A percentile compares a stretch with the other conserved stretches of the same genome.
Conservation (phyloP, 371 early-diverging fungal genomes). For the Dichotomocladium elegans region DNA sequence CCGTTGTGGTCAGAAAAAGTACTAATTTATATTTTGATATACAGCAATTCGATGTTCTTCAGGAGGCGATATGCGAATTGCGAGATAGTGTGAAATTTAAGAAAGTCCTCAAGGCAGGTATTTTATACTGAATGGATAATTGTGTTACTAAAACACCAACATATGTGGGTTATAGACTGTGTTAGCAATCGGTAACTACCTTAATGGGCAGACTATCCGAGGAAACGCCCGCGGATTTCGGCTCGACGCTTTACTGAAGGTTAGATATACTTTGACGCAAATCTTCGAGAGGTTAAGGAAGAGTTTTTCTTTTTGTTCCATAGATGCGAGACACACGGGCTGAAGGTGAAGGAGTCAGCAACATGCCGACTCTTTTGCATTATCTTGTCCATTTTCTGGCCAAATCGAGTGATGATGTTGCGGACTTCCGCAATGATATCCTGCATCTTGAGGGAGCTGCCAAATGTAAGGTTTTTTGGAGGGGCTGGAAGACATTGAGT, state of each 20-base stretch:
- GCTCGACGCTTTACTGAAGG: conserved; percentile 67
- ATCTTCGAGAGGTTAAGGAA: too few species aligned
- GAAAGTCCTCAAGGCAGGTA: conserved; percentile 53
- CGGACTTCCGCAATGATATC: conserved; percentile 66
- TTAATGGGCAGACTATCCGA: conserved; percentile 75
- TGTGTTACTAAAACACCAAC: not conserved
- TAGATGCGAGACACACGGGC: conserved; percentile 72
- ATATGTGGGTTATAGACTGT: conserved; percentile 48
- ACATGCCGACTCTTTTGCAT: conserved; percentile 69
- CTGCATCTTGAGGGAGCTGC: conserved; percentile 68
- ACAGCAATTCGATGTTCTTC: conserved; percentile 21
- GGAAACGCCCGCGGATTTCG: conserved; percentile 83
- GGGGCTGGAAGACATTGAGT: not conserved
- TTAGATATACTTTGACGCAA: conserved; percentile 13
- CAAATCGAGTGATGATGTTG: conserved; percentile 52
- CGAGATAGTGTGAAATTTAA: conserved; percentile 40
- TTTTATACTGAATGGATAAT: not conserved
- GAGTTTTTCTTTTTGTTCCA: not conserved
- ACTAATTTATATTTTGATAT: conserved; percentile 5
- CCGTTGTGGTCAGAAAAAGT: not conserved
- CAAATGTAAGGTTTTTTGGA: conserved; percentile 38
- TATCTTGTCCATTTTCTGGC: conserved; percentile 67
- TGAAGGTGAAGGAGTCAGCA: conserved; percentile 49
- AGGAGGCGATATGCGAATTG: conserved; percentile 26
- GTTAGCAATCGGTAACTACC: conserved; percentile 76